Percentiles rank a stretch among this genome's conserved stretches.
Conservation (phyloP, 805 yeast genomes). For the Starmerella stellata region DNA sequence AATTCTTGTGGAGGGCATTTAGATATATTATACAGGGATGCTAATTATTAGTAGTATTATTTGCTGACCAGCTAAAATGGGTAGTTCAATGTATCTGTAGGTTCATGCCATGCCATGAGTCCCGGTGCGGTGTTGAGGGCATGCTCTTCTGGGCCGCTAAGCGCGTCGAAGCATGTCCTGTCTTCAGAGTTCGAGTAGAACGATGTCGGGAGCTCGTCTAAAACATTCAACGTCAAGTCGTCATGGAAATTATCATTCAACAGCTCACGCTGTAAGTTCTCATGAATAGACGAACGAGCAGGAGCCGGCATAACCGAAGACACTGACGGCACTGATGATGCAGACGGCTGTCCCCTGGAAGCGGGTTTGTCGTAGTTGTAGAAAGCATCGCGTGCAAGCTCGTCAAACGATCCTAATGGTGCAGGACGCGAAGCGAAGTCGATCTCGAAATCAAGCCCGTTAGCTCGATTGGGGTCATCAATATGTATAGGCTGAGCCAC, state of each 20-base stretch:
- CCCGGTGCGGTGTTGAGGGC: constrained; percentile 3
- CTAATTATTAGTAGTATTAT: too few relatives aligned
- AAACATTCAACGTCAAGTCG: background rate
- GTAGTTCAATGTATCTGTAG: background rate
- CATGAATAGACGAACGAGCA: constrained; percentile 1
- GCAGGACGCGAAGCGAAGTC: background rate
- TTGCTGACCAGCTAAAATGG: too few relatives aligned
- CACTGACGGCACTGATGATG: too few relatives aligned
- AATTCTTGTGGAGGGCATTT: too few relatives aligned
- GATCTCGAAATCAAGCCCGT: background rate
- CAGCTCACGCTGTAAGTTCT: constrained; percentile 11
- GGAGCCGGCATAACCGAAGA: background rate
- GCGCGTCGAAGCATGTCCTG: background rate
- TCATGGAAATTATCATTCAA: constrained; percentile 1
- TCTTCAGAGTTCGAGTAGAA: constrained; percentile 6
- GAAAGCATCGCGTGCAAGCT: background rate
- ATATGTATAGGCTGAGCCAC: background rate
- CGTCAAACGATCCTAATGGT: background rate
- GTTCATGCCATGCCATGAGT: constrained; percentile 3
- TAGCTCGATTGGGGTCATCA: background rate
- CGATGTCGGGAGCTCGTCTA: constrained; percentile 9
- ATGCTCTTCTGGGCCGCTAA: background rate
- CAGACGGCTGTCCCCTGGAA: too few relatives aligned
- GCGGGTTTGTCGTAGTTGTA: background rate
- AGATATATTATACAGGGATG: too few relatives aligned